Base-by-base conservation (phyloP, 306 rosid species). In the Acacia confusa region DNA sequence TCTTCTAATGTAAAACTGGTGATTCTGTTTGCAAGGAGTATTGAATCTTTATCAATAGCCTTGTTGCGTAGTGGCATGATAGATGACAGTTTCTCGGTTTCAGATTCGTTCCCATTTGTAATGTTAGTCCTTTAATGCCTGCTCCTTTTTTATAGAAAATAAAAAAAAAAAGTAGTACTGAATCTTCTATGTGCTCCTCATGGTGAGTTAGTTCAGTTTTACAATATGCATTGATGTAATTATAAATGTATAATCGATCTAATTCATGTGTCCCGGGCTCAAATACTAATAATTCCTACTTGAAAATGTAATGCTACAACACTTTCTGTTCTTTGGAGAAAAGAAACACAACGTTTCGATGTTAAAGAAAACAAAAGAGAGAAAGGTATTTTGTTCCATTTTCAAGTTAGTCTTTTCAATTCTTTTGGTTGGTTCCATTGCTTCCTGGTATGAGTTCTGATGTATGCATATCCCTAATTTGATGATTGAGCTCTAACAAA, bases 391-490 rank as follows among this genome's bases (percentile, higher is more conserved):
- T 19, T 65, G 24, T 32, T 65, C 12, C 13, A 34, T 30, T 9
- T 66, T 66, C 14, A 8, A 34, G 71, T 7, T 32, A 19, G 41
- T 66, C 45, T 34, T 32, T 32, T 34, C 55, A 6, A 64, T n/a
- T 38, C 4, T 20, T 71, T 73, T 78, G 72, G 65, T 36, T 74
- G 64, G 41, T 78, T 9, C 83, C 83, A 70, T 41, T 82, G 70
- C 48, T 61, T 52, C 28, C 28, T 55, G 36, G 36, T 36, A 48
- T 22, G 36, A 24, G 25, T 68, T 27, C 30, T 70, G 58, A 48
- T 70, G 41, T 36, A 55, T 47, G 81, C 58, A 41, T 9, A 60
- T 34, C 24, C 67, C 80, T 43, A 22, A 63, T 65, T 12, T 72
- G 72, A 65, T 72, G 75, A 65, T 20, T 47, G 61, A 73, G 70